Evolutionary conservation across 2,329 filamentous ascomycete species (phyloP), one percentile per base, ranked within the genome.

Genomic region (Cyclaneusma minus): DNA sequence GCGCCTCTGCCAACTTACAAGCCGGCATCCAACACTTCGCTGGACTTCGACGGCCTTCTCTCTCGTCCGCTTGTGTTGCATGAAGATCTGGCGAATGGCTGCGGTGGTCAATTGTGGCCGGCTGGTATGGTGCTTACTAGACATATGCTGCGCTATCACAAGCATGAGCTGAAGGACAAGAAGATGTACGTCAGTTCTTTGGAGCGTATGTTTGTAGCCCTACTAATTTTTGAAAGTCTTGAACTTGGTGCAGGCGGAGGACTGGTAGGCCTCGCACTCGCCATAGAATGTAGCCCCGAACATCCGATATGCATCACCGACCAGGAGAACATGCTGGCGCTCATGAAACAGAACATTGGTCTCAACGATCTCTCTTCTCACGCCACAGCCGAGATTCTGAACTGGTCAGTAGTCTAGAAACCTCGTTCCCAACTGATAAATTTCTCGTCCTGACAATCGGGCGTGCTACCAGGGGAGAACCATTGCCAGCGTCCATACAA

Each of bases 181-280:
- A 67, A 69, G 51, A 83, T 92, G 81, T 91, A 50, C 50, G 74
- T 66, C 42, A 31, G 36, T 30, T 32, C 28, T 24, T 12, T 10
- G 28, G 29, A 26, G 24, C 11, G 16, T 16, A 4, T 9, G 4
- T 21, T 18, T 21, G 14, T 10, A 29, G 5, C 13, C 12, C 28
- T 28, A 16, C 27, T 20, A 13, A 11, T 10, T n/a, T 21, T 14
- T 13, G 16, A 30, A 29, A 92, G 83, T 56, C 60, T 95, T 43
- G 89, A 95, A 54, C 64, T 98, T 21, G 89, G 89, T 30, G 83
- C 87, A 32, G 89, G 89, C 31, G 83, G 85, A 29, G 89, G 89
- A 12, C 65, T 95, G 26, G 83, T 92, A 25, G 85, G 71, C 25
- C 56, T 77, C 32, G 68, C 63, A 8, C 60, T 74, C 16, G 68